Evolutionary conservation across 441 rosid genomes (phyloP).

Genomic region (Eutrema salsugineum): DNA sequence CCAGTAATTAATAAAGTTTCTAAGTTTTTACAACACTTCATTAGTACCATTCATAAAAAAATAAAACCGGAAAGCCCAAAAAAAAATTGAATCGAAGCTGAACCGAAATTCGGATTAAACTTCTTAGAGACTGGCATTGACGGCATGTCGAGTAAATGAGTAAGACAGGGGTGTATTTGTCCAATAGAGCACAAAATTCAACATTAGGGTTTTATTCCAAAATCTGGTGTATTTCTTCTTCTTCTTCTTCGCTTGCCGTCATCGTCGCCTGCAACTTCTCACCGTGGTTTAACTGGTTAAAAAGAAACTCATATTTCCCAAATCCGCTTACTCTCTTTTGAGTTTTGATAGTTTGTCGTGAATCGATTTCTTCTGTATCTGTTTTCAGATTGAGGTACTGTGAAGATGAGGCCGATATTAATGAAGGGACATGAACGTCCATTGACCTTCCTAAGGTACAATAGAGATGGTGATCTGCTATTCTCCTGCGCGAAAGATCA

Average conservation of each 20-base stretch:
- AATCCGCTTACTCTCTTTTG: neutral
- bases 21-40: too few relatives aligned
- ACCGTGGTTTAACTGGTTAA: neutral
- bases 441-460: constrained; percentile 79
- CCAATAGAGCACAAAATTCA: neutral
- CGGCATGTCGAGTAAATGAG: neutral
- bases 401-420: constrained; percentile 82
- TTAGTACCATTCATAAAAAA: too few relatives aligned
- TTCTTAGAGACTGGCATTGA: too few relatives aligned
- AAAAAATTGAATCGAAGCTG: too few relatives aligned
- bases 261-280: neutral
- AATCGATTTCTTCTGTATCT: neutral
- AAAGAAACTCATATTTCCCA: neutral
- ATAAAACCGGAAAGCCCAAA: too few relatives aligned
- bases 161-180: neutral
- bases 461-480: constrained; percentile 86
- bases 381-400: neutral
- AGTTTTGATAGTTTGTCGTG: neutral
- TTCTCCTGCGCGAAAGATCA: constrained; percentile 96
- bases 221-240: neutral
- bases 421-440: constrained; percentile 99
- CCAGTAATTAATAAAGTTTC: too few relatives aligned
- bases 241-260: neutral
- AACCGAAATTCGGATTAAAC: too few relatives aligned
- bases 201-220: neutral